These are phyloP conservation scores for Naematelia encephala DNA, from an alignment of 768 basidiomycete genomes.

Conservation along the genomic window DNA sequence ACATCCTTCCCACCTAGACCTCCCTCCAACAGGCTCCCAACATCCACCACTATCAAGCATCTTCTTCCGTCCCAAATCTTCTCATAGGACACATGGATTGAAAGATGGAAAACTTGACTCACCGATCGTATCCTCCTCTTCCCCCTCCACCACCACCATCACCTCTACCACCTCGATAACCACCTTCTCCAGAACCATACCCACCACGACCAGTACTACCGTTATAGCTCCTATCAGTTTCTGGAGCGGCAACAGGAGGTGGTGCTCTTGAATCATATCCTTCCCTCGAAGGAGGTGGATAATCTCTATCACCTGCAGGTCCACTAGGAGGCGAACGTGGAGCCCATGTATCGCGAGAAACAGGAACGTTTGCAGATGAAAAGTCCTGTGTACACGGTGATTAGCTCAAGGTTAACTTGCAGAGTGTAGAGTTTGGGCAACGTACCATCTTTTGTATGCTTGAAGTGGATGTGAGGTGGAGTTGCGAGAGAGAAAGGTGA, in stretches of 20 bases:
- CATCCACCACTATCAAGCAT: no score
- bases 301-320: slow-evolving; percentile 5
- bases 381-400: slow-evolving; percentile 25
- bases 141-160: slow-evolving; percentile 5
- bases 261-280: slow-evolving; percentile 6
- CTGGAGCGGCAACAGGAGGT: not conserved
- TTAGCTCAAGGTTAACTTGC: not conserved
- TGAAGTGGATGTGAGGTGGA: not conserved
- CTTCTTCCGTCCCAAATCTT: no score
- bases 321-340: slow-evolving; percentile 14
- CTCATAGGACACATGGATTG: no score
- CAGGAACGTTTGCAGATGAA: slow-evolving; percentile 38
- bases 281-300: not conserved
- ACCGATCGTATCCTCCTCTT: not conserved
- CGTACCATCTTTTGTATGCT: slow-evolving; percentile 2
- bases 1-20: no score
- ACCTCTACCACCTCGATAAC: not conserved
- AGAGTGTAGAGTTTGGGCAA: not conserved
- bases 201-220: not conserved
- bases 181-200: not conserved
- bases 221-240: not conserved
- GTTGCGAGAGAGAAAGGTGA: not conserved
- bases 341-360: slow-evolving; percentile 9
- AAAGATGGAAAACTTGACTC: no score
- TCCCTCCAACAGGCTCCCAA: no score